Conservation (phyloP, 805 yeast genomes). For the Ogataea corticis region DNA sequence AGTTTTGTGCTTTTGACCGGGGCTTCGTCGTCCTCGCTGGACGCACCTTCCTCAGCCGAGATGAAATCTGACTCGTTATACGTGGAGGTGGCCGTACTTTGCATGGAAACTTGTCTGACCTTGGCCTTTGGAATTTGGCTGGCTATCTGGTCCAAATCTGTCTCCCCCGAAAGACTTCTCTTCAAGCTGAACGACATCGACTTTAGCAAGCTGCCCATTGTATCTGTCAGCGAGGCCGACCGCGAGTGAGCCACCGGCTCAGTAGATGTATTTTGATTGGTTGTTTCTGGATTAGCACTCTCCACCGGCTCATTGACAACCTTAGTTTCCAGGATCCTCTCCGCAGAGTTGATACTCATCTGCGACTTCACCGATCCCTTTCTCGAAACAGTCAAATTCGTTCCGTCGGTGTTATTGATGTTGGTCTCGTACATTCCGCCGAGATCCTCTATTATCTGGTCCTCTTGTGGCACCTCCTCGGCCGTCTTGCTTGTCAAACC, state of each 20-base stretch:
- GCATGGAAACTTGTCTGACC: conserved; percentile 25
- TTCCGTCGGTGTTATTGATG: conserved; percentile 31
- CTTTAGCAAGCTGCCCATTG: conserved; percentile 23
- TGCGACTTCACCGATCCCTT: conserved; percentile 29
- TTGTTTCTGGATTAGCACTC: conserved; percentile 5
- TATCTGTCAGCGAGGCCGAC: conserved; percentile 17
- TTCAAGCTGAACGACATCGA: conserved; percentile 20
- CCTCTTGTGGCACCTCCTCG: conserved; percentile 22
- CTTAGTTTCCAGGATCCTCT: conserved; percentile 28
- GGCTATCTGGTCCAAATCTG: background rate
- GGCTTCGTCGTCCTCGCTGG: conserved; percentile 8
- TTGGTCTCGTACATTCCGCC: conserved; percentile 36
- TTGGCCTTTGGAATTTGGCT: background rate
- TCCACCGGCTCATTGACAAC: conserved; percentile 16
- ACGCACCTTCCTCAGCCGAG: conserved; percentile 33
- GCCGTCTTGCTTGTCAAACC: conserved; percentile 14
- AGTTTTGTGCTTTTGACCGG: background rate
- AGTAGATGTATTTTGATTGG: too few species aligned
- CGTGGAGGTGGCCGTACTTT: conserved; percentile 27
- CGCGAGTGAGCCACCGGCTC: background rate
- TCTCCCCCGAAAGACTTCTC: conserved; percentile 15
- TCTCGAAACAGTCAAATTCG: conserved; percentile 32
- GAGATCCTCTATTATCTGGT: conserved; percentile 30
- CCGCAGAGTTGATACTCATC: conserved; percentile 30
- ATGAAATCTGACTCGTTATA: conserved; percentile 34